phyloP scores from a whole-genome alignment of 495 filamentous ascomycete species.

The Aspergillus steynii region DNA sequence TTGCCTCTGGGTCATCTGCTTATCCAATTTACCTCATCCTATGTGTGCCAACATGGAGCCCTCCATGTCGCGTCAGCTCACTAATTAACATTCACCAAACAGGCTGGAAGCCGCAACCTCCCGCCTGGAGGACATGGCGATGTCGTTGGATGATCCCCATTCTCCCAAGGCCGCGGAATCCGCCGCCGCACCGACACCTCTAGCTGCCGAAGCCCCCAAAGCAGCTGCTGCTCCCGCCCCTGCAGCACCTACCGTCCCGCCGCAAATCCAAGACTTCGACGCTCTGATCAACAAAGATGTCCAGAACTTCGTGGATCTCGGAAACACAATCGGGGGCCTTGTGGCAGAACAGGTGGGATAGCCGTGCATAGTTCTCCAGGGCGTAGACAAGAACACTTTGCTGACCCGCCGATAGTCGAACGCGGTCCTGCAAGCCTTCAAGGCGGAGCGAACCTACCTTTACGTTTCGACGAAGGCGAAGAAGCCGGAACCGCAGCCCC shows the following conservation, averaged over 20 bases:
- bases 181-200: constrained; percentile 38
- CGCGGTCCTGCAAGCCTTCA: constrained; percentile 66
- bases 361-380: background rate
- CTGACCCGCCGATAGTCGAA: constrained; percentile 46
- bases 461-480: constrained; percentile 86
- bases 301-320: constrained; percentile 73
- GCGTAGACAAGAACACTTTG: background rate
- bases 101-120: constrained; percentile 98
- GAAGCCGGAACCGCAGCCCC: constrained; percentile 75
- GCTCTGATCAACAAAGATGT: constrained; percentile 73
- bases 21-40: constrained; percentile 5
- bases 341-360: constrained; percentile 74
- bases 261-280: constrained; percentile 83
- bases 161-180: constrained; percentile 48
- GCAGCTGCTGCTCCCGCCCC: constrained; percentile 46
- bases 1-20: too few species aligned
- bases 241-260: constrained; percentile 64
- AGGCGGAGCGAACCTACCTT: constrained; percentile 82
- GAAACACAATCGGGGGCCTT: constrained; percentile 72
- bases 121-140: constrained; percentile 92
- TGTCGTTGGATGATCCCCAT: constrained; percentile 60
- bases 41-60: background rate
- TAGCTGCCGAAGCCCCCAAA: constrained; percentile 38
- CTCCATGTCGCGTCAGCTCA: background rate
- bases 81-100: constrained; percentile 30